phyloP scores from a whole-genome alignment of 768 basidiomycete genomes.

The Amanita polypyramis region DNA sequence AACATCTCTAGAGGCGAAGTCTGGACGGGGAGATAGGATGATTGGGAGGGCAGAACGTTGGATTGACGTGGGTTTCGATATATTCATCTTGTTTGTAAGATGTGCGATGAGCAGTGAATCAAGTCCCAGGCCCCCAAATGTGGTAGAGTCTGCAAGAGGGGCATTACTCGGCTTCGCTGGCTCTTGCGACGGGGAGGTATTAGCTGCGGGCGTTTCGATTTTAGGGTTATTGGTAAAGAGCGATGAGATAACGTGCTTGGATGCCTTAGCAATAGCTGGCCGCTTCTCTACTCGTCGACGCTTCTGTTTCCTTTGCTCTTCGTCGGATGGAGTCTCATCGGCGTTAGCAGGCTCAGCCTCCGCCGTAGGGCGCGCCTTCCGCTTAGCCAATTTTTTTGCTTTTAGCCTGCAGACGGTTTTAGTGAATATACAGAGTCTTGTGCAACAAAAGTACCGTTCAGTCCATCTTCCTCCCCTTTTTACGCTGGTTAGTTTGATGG shows the following conservation, averaged over 20 bases:
- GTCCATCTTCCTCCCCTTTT: slow-evolving; percentile 69
- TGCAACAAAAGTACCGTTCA: slow-evolving; percentile 41
- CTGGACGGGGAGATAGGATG: slow-evolving; percentile 23
- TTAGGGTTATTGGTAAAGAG: slow-evolving; percentile 81
- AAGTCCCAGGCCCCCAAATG: slow-evolving; percentile 76
- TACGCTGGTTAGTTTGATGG: slow-evolving; percentile 15
- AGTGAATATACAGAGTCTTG: neutral
- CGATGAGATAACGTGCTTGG: slow-evolving; percentile 72
- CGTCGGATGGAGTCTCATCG: slow-evolving; percentile 10
- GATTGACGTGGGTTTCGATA: slow-evolving; percentile 81
- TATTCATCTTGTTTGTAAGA: slow-evolving; percentile 68
- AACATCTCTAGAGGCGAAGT: slow-evolving; percentile 49
- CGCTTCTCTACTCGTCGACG: slow-evolving; percentile 26
- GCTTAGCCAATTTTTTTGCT: slow-evolving; percentile 60
- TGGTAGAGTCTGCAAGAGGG: slow-evolving; percentile 62
- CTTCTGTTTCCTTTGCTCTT: slow-evolving; percentile 36
- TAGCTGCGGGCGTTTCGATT: slow-evolving; percentile 31
- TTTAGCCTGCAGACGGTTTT: slow-evolving; percentile 41
- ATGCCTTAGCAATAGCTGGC: slow-evolving; percentile 15
- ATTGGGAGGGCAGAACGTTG: slow-evolving; percentile 71
- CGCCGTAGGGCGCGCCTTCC: slow-evolving; percentile 34
- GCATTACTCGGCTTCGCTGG: slow-evolving; percentile 67
- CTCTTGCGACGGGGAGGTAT: slow-evolving; percentile 14
- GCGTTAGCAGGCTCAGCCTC: slow-evolving; percentile 15
- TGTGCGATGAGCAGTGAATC: slow-evolving; percentile 73